Evolutionary conservation across 306 rosid genomes (phyloP).

Genomic region (Vigna radiata): DNA sequence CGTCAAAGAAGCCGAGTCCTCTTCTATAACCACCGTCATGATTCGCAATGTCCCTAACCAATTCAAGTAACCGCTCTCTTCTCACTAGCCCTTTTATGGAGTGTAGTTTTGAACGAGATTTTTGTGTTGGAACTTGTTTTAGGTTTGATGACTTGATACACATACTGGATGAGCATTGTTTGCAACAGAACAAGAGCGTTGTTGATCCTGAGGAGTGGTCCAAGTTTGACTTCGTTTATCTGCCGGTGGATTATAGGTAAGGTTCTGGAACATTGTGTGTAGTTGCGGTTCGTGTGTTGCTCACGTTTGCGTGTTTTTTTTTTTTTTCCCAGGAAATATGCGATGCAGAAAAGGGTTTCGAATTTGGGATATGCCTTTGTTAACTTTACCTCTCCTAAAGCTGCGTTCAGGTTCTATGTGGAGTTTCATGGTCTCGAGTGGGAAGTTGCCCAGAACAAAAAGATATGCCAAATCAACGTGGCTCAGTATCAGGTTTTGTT

Average conservation of each 20-base stretch:
- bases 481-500: constrained; percentile 45
- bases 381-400: constrained; percentile 53
- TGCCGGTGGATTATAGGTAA: constrained; percentile 66
- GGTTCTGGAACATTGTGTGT: neutral
- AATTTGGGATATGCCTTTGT: constrained; percentile 80
- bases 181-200: neutral
- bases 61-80: neutral
- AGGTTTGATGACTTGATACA: constrained; percentile 24
- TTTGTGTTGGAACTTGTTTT: neutral
- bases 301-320: neutral
- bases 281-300: neutral
- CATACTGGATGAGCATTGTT: constrained; percentile 49
- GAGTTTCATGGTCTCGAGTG: constrained; percentile 48
- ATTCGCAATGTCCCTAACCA: constrained; percentile 44
- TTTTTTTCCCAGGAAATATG: constrained; percentile 40
- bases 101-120: neutral
- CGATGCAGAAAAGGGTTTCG: constrained; percentile 28
- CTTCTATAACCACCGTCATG: constrained; percentile 35
- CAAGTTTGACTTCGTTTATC: constrained; percentile 56
- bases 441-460: constrained; percentile 44
- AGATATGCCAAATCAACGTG: constrained; percentile 52
- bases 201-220: neutral
- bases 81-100: neutral
- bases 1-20: neutral
- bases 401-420: constrained; percentile 49